Conservation (phyloP, 148 eudicot species). For the Simmondsia chinensis region DNA sequence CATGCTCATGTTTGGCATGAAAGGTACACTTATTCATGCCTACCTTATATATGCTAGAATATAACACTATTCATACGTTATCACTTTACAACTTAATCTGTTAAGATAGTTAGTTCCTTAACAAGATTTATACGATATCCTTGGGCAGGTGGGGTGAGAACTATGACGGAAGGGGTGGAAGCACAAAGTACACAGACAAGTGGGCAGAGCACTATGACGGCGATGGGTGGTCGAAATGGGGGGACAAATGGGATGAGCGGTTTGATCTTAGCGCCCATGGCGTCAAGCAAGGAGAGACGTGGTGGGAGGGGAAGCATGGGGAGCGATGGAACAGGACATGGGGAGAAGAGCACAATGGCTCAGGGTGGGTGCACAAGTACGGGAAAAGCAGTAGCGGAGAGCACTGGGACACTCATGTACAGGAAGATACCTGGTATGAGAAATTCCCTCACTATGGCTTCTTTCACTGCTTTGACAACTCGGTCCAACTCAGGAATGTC, state of each 20-base stretch:
- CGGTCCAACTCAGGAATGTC: constrained; percentile 70
- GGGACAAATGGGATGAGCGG: constrained; percentile 94
- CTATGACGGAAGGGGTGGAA: constrained; percentile 79
- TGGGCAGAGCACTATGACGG: constrained; percentile 92
- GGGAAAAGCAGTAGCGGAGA: constrained; percentile 86
- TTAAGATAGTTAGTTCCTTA: too few species aligned
- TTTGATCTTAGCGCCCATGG: constrained; percentile 53
- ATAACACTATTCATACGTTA: too few species aligned
- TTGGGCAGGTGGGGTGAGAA: constrained; percentile 91
- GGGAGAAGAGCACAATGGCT: constrained; percentile 87
- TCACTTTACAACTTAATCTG: too few species aligned
- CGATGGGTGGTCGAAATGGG: constrained; percentile 90
- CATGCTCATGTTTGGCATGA: constrained; percentile 98
- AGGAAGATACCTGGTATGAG: constrained; percentile 87
- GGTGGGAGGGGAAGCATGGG: constrained; percentile 87
- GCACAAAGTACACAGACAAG: constrained; percentile 84
- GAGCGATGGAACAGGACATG: constrained; percentile 90
- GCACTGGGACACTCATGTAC: constrained; percentile 85
- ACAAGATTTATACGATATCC: background rate
- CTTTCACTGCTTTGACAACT: constrained; percentile 65
- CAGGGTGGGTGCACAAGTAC: constrained; percentile 92
- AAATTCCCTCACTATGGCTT: constrained; percentile 76
- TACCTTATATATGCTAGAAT: too few species aligned
- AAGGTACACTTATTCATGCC: constrained; percentile 46
- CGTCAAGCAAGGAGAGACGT: constrained; percentile 85